Evolutionary conservation across 164 flowering plant genomes (phyloP).

Genomic region (Vitis rotundifolia): DNA sequence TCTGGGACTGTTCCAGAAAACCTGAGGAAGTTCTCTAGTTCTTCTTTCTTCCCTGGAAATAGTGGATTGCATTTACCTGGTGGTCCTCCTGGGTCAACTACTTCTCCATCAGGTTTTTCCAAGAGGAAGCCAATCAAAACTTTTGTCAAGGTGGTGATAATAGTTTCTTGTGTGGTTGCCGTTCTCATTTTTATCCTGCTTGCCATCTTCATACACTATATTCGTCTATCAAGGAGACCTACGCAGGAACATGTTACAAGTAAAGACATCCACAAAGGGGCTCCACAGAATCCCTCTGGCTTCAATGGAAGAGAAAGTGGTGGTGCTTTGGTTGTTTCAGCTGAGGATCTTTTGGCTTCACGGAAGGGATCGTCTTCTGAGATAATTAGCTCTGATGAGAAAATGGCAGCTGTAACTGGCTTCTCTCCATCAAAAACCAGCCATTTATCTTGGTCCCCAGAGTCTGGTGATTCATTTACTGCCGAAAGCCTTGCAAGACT

Average conservation of each 20-base stretch:
- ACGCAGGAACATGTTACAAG: constrained; percentile 27
- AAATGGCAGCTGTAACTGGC: constrained; percentile 53
- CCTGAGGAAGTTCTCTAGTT: constrained; percentile 66
- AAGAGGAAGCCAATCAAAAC: constrained; percentile 50
- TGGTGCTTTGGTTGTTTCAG: constrained; percentile 64
- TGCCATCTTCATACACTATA: constrained; percentile 57
- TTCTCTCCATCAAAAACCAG: constrained; percentile 76
- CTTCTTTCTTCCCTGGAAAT: constrained; percentile 93
- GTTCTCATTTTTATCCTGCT: constrained; percentile 60
- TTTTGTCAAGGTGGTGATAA: constrained; percentile 56
- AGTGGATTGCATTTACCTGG: constrained; percentile 49
- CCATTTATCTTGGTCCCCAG: constrained; percentile 86
- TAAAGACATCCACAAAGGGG: constrained; percentile 35
- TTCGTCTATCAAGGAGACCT: constrained; percentile 48
- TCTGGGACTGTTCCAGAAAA: constrained; percentile 86
- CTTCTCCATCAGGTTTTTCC: constrained; percentile 26
- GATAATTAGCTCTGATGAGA: constrained; percentile 68
- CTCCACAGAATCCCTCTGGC: constrained; percentile 40
- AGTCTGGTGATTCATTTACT: constrained; percentile 74
- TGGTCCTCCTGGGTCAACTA: constrained; percentile 48
- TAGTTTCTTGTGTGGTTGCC: constrained; percentile 65
- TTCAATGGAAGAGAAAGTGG: constrained; percentile 48
- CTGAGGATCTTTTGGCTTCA: constrained; percentile 69
- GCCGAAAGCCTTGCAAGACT: constrained; percentile 64
- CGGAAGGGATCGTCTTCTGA: constrained; percentile 82